Conservation (phyloP, 495 filamentous ascomycete species). For the Podospora conica region DNA sequence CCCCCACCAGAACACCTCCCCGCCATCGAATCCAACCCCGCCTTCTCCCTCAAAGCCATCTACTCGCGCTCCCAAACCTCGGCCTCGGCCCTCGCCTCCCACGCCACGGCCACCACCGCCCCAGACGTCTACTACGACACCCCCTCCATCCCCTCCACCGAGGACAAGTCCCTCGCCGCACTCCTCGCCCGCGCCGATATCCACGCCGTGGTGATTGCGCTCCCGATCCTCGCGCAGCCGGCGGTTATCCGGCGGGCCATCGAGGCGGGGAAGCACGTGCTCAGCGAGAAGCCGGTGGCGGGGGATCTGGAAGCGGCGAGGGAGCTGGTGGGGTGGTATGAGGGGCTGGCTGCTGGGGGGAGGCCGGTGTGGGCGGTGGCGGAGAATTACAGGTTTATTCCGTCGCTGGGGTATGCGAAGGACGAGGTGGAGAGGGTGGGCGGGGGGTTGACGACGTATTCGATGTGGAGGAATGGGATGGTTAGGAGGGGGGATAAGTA, state of each 20-base stretch:
- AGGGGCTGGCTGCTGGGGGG: conserved; percentile 27
- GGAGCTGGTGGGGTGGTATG: conserved; percentile 57
- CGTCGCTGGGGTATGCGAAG: conserved; percentile 48
- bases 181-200: conserved; percentile 62
- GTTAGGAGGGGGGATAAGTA: conserved; percentile 45
- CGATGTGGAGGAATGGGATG: conserved; percentile 47
- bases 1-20: conserved; percentile 34
- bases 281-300: conserved; percentile 77
- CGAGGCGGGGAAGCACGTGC: conserved; percentile 66
- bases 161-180: conserved; percentile 47
- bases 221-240: conserved; percentile 58
- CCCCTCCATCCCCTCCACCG: conserved; percentile 42
- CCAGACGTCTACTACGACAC: conserved; percentile 50
- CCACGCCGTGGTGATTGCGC: conserved; percentile 60
- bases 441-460: conserved; percentile 60
- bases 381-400: conserved; percentile 68
- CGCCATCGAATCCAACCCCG: conserved; percentile 40
- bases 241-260: conserved; percentile 52
- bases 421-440: conserved; percentile 54
- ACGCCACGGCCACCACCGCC: conserved; percentile 17
- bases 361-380: conserved; percentile 59
- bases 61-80: conserved; percentile 55
- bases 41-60: conserved; percentile 51
- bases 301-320: conserved; percentile 53
- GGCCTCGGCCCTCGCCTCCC: conserved; percentile 27